Conservation (phyloP, 164 flowering plant genomes). For the Magnolia sinica region DNA sequence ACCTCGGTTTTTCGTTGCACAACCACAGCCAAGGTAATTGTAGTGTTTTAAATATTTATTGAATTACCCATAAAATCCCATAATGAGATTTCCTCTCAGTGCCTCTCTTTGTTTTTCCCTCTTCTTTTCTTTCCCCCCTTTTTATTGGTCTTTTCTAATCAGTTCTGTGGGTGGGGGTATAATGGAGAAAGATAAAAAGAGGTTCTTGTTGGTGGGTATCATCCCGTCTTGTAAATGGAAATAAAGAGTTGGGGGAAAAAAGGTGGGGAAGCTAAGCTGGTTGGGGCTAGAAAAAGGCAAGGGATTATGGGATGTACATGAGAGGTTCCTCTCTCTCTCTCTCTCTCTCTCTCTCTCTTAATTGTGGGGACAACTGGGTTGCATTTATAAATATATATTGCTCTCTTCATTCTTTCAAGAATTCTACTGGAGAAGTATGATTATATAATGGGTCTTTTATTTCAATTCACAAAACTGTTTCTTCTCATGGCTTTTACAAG, state of each 20-base stretch:
- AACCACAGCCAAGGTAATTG: slow-evolving; percentile 49
- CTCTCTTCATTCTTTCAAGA: slow-evolving; percentile 11
- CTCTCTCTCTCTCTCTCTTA: too few species aligned
- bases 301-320: slow-evolving; percentile 5
- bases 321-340: too few species aligned
- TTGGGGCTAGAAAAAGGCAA: slow-evolving; percentile 32
- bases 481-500: too few species aligned
- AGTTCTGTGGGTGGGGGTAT: slow-evolving; percentile 16
- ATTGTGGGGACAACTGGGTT: not conserved
- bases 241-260: slow-evolving; percentile 13
- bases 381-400: slow-evolving; percentile 8
- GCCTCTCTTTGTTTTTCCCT: too few species aligned
- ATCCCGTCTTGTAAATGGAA: slow-evolving; percentile 34
- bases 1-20: slow-evolving; percentile 39
- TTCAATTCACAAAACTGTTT: too few species aligned
- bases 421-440: too few species aligned
- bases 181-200: slow-evolving; percentile 14
- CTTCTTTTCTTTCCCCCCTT: not conserved
- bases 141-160: slow-evolving; percentile 14
- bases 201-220: slow-evolving; percentile 18
- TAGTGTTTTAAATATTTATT: not conserved
- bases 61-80: slow-evolving; percentile 14
- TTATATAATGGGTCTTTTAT: too few species aligned
- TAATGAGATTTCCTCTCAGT: slow-evolving; percentile 8
- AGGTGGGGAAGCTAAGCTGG: not conserved